Evolutionary conservation across 2,329 filamentous ascomycete genomes (phyloP), one percentile per base, ranked within the genome.

Genomic region (Grosmannia huntii): DNA sequence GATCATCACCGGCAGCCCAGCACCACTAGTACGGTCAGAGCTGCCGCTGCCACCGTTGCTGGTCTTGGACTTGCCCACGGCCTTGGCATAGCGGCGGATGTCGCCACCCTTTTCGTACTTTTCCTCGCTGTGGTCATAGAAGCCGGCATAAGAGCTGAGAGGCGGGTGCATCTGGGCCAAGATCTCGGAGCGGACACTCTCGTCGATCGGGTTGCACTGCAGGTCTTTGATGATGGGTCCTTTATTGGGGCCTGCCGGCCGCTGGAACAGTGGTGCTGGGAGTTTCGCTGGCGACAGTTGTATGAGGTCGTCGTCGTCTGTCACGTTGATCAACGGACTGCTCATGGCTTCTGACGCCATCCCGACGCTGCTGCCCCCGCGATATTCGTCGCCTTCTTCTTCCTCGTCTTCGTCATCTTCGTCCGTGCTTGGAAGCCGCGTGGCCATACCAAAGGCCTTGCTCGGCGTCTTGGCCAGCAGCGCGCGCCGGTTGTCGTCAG

Each of bases 171-270:
- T 78, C 25, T 86, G 84, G 12, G 81, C 77, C 5, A 97, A 73
- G 53, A 99, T 95, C 59, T 84, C 82, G 19, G 83, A 76, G 9
- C 89, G 85, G 41, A 96, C 76, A 2, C 73, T 72, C n/a, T 85
- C 83, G 64, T 95, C 89, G 46, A 94, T 86, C 0, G 94, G 94
- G 66, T 97, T 97, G 72, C 91, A 96, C 68, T 91, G 89, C 0
- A 72, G 64, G 50, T 97, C 92, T 61, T 84, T 83, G 68, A 97
- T 87, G 52, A 95, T 85, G 0, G 87, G 86, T 0, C 85, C 86
- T 65, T 83, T 86, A 2, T 72, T 73, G 16, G 57, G 75, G 70
- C 56, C 10, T 68, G 33, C 38, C 0, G 72, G 67, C 59, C 77
- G 80, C 49, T 68, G 67, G 25, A 70, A 69, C 53, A 78, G 70